These are phyloP conservation scores for Geosmithia putterillii DNA, from an alignment of 2,329 filamentous ascomycete genomes.

Conservation along the genomic window DNA sequence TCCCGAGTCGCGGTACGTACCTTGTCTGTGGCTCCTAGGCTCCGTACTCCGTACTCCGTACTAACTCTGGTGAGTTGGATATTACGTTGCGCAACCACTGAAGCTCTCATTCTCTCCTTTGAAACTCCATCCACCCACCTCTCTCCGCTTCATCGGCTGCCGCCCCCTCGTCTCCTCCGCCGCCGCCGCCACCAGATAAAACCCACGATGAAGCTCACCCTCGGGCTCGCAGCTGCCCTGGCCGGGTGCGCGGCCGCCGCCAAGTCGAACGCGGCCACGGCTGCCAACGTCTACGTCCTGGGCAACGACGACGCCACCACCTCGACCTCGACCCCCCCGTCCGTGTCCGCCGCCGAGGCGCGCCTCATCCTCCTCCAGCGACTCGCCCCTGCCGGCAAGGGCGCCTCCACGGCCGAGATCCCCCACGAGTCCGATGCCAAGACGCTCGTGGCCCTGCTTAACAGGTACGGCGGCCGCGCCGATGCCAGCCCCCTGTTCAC, in stretches of 20 bases:
- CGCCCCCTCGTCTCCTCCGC: too few relatives aligned
- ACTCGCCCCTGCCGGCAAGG: slow-evolving; percentile 32
- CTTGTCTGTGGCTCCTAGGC: neutral
- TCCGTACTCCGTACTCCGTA: too few relatives aligned
- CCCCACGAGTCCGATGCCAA: slow-evolving; percentile 24
- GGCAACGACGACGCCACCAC: slow-evolving; percentile 8
- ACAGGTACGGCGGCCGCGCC: slow-evolving; percentile 43
- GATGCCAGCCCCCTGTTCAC: slow-evolving; percentile 31
- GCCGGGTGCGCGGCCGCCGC: slow-evolving; percentile 24
- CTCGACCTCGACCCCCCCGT: slow-evolving; percentile 19
- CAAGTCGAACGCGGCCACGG: slow-evolving; percentile 14
- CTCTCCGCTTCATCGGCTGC: slow-evolving; percentile 15
- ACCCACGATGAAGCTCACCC: slow-evolving; percentile 28
- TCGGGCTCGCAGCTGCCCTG: slow-evolving; percentile 25
- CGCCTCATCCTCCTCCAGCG: slow-evolving; percentile 48
- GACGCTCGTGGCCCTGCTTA: slow-evolving; percentile 43
- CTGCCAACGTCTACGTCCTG: slow-evolving; percentile 43
- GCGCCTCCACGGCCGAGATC: slow-evolving; percentile 33
- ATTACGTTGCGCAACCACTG: slow-evolving; percentile 1
- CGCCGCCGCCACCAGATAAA: slow-evolving; percentile 5
- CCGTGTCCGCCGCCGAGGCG: slow-evolving; percentile 39
- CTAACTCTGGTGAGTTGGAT: neutral
- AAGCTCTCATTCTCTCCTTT: slow-evolving; percentile 1
- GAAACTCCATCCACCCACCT: slow-evolving; percentile 6
- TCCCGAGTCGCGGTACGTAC: neutral